A percentile compares a stretch with the other conserved stretches of the same genome.
Evolutionary conservation across 2,329 filamentous ascomycete species (phyloP).

Genomic region (Colletotrichum sp.): DNA sequence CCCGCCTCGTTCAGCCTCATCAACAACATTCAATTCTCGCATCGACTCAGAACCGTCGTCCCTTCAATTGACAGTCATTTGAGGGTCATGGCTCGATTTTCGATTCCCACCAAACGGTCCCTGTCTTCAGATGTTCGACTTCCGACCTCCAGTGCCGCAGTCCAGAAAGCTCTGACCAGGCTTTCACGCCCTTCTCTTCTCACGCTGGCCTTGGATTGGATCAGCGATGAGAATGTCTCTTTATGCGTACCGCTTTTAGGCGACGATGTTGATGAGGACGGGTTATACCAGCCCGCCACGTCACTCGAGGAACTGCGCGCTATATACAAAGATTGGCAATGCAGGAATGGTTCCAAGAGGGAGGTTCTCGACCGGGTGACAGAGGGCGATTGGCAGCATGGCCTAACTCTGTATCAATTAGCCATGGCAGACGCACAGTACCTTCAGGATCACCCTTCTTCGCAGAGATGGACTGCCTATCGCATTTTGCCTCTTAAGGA

Average conservation of each 20-base stretch:
- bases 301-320: slow-evolving; percentile 71
- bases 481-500: slow-evolving; percentile 59
- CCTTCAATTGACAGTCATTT: neutral
- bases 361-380: slow-evolving; percentile 69
- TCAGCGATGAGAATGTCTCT: slow-evolving; percentile 68
- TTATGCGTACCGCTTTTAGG: slow-evolving; percentile 59
- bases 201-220: slow-evolving; percentile 77
- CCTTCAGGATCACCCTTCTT: slow-evolving; percentile 68
- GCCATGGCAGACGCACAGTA: slow-evolving; percentile 73
- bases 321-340: slow-evolving; percentile 65
- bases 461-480: slow-evolving; percentile 69
- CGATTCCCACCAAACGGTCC: slow-evolving; percentile 73
- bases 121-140: slow-evolving; percentile 76
- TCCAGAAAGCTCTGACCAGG: slow-evolving; percentile 70
- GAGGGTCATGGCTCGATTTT: slow-evolving; percentile 57
- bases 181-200: slow-evolving; percentile 76
- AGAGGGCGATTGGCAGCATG: slow-evolving; percentile 73
- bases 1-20: slow-evolving; percentile 2
- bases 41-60: neutral
- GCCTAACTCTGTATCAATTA: slow-evolving; percentile 69
- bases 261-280: slow-evolving; percentile 64
- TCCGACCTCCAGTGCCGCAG: slow-evolving; percentile 66
- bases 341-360: slow-evolving; percentile 64
- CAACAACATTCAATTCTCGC: neutral
- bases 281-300: slow-evolving; percentile 71